Evolutionary conservation across 1,284 basidiomycete species (phyloP).

Genomic region (Cryptococcus maquisensis): DNA sequence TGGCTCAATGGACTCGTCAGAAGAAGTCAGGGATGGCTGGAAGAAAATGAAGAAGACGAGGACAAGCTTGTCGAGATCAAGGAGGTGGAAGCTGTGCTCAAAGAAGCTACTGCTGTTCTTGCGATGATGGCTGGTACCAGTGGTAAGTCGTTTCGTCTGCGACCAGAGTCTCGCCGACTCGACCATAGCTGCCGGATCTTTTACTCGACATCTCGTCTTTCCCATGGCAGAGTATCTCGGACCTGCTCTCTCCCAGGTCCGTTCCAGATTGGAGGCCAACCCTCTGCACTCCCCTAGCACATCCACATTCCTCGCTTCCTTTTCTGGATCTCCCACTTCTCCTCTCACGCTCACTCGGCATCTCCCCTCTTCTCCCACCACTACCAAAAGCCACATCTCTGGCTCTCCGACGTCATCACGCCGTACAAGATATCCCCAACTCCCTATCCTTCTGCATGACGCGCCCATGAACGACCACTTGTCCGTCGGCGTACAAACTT

Average conservation of each 20-base stretch:
- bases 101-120: constrained; percentile 62
- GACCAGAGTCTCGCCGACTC: background rate
- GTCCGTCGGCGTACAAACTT: constrained; percentile 82
- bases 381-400: background rate
- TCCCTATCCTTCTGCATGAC: constrained; percentile 61
- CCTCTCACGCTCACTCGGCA: constrained; percentile 13
- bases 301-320: constrained; percentile 29
- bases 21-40: constrained; percentile 39
- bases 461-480: constrained; percentile 69
- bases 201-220: constrained; percentile 44
- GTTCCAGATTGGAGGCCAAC: constrained; percentile 15
- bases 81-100: constrained; percentile 51
- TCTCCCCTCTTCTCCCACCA: background rate
- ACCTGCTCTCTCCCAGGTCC: constrained; percentile 21
- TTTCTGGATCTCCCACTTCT: constrained; percentile 34
- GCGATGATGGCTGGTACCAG: constrained; percentile 62
- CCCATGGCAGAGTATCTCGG: constrained; percentile 34
- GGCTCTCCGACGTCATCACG: constrained; percentile 6
- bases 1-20: constrained; percentile 45
- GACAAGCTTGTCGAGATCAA: constrained; percentile 7
- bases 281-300: constrained; percentile 37
- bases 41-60: constrained; percentile 24
- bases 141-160: constrained; percentile 49
- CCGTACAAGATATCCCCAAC: constrained; percentile 10
- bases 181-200: constrained; percentile 33